Percentiles rank a stretch among this genome's conserved stretches.
Evolutionary conservation across 1,284 basidiomycete species (phyloP).

Genomic region (Sanghuangporus sanghuang): DNA sequence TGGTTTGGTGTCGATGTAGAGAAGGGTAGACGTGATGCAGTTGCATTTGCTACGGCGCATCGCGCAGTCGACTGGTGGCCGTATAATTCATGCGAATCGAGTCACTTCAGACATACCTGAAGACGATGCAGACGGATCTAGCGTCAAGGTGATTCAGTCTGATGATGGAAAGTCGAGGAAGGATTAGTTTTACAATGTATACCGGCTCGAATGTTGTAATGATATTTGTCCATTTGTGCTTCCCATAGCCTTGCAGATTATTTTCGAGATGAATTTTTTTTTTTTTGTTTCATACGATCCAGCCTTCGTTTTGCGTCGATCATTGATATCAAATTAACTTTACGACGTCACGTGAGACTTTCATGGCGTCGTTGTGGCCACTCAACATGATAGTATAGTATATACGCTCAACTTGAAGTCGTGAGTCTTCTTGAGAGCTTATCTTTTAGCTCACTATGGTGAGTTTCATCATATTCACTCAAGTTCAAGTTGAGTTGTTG

Average conservation of each 20-base stretch:
- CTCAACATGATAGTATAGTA: background rate
- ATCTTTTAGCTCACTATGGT: background rate
- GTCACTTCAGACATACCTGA: background rate
- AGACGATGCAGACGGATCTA: background rate
- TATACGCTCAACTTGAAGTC: background rate
- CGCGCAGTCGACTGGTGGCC: constrained; percentile 3
- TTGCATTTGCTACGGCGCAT: constrained; percentile 25
- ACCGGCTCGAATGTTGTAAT: background rate
- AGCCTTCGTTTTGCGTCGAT: no score
- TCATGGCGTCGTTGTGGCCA: background rate
- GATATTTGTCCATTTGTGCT: no score
- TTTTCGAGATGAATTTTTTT: background rate
- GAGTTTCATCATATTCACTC: background rate
- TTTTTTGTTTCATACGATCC: background rate
- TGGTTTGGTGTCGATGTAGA: constrained; percentile 71
- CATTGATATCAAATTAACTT: no score
- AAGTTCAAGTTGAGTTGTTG: background rate
- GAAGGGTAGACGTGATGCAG: constrained; percentile 63
- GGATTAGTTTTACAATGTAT: background rate
- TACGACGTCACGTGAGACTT: background rate
- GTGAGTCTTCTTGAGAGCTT: background rate
- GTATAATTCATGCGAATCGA: background rate
- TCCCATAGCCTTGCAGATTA: no score
- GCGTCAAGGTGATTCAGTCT: background rate
- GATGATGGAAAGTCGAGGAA: background rate